These are phyloP conservation scores for Funneliformis mosseae DNA, from an alignment of 192 early-diverging fungal species.

Conservation along the genomic window DNA sequence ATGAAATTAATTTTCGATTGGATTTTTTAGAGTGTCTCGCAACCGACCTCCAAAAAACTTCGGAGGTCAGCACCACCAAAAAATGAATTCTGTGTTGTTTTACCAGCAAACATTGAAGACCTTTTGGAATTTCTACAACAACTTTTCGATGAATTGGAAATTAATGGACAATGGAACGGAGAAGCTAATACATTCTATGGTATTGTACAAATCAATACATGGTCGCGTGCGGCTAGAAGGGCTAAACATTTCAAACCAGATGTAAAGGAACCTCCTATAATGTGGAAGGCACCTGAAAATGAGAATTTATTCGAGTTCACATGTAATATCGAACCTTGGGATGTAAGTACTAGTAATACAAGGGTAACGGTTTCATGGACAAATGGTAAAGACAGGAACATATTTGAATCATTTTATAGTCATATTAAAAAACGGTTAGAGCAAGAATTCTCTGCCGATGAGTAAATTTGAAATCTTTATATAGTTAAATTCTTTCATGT, in stretches of 20 bases:
- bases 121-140: background rate
- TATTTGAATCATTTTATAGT: slow-evolving; percentile 53
- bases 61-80: slow-evolving; percentile 24
- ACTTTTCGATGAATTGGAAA: slow-evolving; percentile 30
- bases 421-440: slow-evolving; percentile 37
- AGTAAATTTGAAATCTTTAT: background rate
- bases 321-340: slow-evolving; percentile 21
- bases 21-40: slow-evolving; percentile 8
- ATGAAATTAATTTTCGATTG: background rate
- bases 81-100: slow-evolving; percentile 26
- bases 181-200: background rate
- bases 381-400: slow-evolving; percentile 46
- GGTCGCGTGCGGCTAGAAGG: slow-evolving; percentile 42
- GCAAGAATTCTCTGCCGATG: background rate
- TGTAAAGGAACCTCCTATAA: background rate
- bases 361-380: slow-evolving; percentile 42
- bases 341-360: background rate
- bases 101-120: background rate
- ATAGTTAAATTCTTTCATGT: too few species aligned
- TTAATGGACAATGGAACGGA: slow-evolving; percentile 18
- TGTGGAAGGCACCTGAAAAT: background rate
- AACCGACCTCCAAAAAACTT: slow-evolving; percentile 31
- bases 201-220: slow-evolving; percentile 32
- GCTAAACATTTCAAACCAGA: background rate
- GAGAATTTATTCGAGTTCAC: slow-evolving; percentile 29